Evolutionary conservation across 179 eudicot genomes (phyloP).

Genomic region (Drosera spatulata): DNA sequence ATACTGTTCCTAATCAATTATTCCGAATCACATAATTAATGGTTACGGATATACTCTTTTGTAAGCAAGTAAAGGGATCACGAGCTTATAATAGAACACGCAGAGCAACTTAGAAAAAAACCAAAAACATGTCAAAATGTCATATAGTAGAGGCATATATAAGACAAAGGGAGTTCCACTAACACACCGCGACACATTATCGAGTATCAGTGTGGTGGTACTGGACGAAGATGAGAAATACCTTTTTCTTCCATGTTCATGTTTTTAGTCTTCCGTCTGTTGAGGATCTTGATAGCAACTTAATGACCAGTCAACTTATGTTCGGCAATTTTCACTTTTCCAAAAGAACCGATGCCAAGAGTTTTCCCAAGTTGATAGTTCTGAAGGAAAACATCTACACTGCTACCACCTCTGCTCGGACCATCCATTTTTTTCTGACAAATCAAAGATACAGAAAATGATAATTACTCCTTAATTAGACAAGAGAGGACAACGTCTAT

Average conservation of each 20-base stretch:
- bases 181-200: too few relatives aligned
- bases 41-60: too few relatives aligned
- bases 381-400: slow-evolving; percentile 44
- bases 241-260: slow-evolving; percentile 99
- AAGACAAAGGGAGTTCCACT: too few relatives aligned
- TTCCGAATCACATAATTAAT: too few relatives aligned
- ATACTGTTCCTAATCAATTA: too few relatives aligned
- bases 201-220: background rate
- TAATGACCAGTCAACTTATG: slow-evolving; percentile 82
- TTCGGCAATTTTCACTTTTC: slow-evolving; percentile 93
- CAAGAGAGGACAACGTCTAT: too few relatives aligned
- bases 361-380: slow-evolving; percentile 96
- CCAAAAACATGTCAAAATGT: background rate
- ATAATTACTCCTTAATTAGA: too few relatives aligned
- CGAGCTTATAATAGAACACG: too few relatives aligned
- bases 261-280: slow-evolving; percentile 74
- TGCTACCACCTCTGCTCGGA: slow-evolving; percentile 38
- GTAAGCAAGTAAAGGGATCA: too few relatives aligned
- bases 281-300: slow-evolving; percentile 94
- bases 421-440: slow-evolving; percentile 51
- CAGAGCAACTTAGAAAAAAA: too few relatives aligned
- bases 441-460: too few relatives aligned
- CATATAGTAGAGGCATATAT: background rate
- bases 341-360: slow-evolving; percentile 97
- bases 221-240: slow-evolving; percentile 7